Evolutionary conservation across 208 protist genomes (phyloP).

Genomic region (Sergeia podlipaevii): DNA sequence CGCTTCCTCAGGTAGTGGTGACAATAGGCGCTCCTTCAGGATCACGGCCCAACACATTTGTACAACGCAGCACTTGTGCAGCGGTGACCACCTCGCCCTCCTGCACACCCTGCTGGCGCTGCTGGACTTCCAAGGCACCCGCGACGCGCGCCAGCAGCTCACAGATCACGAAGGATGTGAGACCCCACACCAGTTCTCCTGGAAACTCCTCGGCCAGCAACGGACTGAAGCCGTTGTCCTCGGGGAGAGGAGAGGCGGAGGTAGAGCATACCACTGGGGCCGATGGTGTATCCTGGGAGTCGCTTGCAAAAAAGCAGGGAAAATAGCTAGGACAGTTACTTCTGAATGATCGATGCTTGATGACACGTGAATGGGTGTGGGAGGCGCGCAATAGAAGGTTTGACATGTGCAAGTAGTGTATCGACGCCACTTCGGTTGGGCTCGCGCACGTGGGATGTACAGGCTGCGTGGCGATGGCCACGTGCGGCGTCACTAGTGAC

Average conservation of each 20-base stretch:
- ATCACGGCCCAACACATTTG: constrained; percentile 29
- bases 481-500: constrained; percentile 42
- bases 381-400: constrained; percentile 37
- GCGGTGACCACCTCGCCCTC: no score
- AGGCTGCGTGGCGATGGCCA: constrained; percentile 35
- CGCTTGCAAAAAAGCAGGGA: constrained; percentile 81
- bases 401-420: constrained; percentile 84
- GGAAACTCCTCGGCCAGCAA: constrained; percentile 66
- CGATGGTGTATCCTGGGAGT: constrained; percentile 17
- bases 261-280: constrained; percentile 18
- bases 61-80: constrained; percentile 24
- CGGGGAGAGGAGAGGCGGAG: constrained; percentile 12
- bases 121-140: constrained; percentile 14
- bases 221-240: constrained; percentile 43
- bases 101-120: no score
- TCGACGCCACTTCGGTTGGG: constrained; percentile 66
- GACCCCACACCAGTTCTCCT: constrained; percentile 81
- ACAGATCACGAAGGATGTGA: constrained; percentile 70
- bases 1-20: no score
- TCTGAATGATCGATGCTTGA: constrained; percentile 32
- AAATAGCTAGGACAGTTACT: constrained; percentile 45
- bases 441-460: constrained; percentile 45
- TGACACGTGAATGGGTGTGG: constrained; percentile 55
- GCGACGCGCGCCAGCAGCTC: constrained; percentile 68
- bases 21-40: constrained; percentile 8